These are phyloP conservation scores for Candida adriatica DNA, from an alignment of 805 yeast genomes.

Conservation along the genomic window DNA sequence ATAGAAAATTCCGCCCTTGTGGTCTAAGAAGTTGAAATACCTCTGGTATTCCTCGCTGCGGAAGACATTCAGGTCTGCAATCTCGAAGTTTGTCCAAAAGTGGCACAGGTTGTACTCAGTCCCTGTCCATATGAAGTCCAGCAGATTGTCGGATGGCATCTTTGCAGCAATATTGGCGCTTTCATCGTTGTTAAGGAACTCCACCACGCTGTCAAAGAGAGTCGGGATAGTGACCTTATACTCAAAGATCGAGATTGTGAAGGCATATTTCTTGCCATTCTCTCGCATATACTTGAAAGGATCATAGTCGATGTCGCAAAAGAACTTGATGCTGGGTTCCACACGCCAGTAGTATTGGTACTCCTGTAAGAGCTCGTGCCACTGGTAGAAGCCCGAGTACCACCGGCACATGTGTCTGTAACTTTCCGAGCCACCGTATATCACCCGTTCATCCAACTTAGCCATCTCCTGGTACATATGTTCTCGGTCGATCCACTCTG, in stretches of 20 bases:
- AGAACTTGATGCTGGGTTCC: constrained; percentile 72
- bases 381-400: constrained; percentile 79
- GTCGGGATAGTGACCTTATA: constrained; percentile 35
- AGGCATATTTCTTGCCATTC: constrained; percentile 63
- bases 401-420: constrained; percentile 90
- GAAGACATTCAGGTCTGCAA: constrained; percentile 73
- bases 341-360: constrained; percentile 93
- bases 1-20: constrained; percentile 79
- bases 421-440: constrained; percentile 68
- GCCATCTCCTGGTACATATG: constrained; percentile 60
- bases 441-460: constrained; percentile 45
- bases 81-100: constrained; percentile 89
- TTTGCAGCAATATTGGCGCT: constrained; percentile 5
- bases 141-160: constrained; percentile 52
- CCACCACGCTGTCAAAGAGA: constrained; percentile 56
- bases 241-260: constrained; percentile 71
- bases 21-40: constrained; percentile 66
- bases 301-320: constrained; percentile 57
- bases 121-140: constrained; percentile 64
- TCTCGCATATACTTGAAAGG: constrained; percentile 54
- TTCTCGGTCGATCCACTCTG: constrained; percentile 68
- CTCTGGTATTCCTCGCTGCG: constrained; percentile 60
- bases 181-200: constrained; percentile 13
- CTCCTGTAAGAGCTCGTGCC: constrained; percentile 55
- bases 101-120: constrained; percentile 75